These are phyloP conservation scores for Puccinia triticina DNA, from an alignment of 1,284 basidiomycete genomes.

Conservation along the genomic window DNA sequence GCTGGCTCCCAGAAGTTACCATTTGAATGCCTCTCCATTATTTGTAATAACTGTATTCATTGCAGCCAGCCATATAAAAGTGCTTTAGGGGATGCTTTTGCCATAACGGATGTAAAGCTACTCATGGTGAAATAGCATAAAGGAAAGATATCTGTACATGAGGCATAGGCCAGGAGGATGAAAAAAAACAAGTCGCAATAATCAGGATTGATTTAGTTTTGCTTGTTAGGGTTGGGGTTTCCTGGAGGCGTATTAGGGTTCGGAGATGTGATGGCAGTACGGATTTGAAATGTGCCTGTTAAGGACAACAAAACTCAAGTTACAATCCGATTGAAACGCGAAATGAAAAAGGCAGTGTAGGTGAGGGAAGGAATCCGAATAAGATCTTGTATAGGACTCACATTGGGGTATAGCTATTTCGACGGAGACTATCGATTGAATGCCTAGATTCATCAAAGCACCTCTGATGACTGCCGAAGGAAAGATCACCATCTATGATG, in stretches of 20 bases:
- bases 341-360: neutral
- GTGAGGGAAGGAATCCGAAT: too few species aligned
- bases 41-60: too few species aligned
- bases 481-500: constrained; percentile 41
- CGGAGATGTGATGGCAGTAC: constrained; percentile 2
- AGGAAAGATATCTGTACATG: too few species aligned
- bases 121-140: too few species aligned
- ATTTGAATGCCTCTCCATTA: too few species aligned
- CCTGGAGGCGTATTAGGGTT: constrained; percentile 24
- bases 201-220: neutral
- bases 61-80: too few species aligned
- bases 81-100: too few species aligned
- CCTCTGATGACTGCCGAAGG: constrained; percentile 47
- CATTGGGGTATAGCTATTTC: constrained; percentile 49
- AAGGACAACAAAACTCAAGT: neutral
- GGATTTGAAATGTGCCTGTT: constrained; percentile 41
- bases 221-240: constrained; percentile 18
- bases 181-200: too few species aligned
- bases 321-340: neutral
- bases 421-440: constrained; percentile 40
- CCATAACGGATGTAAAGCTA: too few species aligned
- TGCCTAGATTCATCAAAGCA: constrained; percentile 47
- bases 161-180: too few species aligned
- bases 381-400: constrained; percentile 1
- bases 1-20: too few species aligned